phyloP scores from a whole-genome alignment of 2,329 filamentous ascomycete species.

The Epicoccum nigrum region DNA sequence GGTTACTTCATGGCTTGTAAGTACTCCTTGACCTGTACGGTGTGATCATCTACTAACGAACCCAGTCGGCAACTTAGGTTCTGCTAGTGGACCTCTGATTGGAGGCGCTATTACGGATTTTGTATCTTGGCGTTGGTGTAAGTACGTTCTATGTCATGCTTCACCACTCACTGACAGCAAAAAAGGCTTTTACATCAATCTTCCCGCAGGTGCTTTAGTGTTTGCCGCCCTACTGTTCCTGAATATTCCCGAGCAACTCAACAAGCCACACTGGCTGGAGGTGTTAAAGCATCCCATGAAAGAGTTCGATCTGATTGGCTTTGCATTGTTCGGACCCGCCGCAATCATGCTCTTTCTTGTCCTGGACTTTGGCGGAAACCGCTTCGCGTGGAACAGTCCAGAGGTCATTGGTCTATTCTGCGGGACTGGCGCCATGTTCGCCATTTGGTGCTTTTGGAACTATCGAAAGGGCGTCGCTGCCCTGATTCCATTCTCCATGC shows the following conservation, averaged over 20 bases:
- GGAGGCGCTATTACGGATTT: conserved; percentile 53
- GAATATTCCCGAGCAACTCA: conserved; percentile 48
- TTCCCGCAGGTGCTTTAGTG: conserved; percentile 49
- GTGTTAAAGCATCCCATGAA: conserved; percentile 49
- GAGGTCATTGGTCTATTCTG: conserved; percentile 60
- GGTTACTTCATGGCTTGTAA: conserved; percentile 53
- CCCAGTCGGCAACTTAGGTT: conserved; percentile 50
- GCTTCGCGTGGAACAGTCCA: conserved; percentile 56
- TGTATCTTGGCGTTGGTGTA: conserved; percentile 56
- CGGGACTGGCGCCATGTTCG: conserved; percentile 53
- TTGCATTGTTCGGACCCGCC: conserved; percentile 52
- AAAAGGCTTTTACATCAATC: conserved; percentile 30
- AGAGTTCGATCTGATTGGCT: conserved; percentile 59
- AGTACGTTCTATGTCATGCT: conserved; percentile 20
- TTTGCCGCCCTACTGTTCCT: conserved; percentile 54
- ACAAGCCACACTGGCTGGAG: conserved; percentile 56
- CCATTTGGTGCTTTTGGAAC: conserved; percentile 64
- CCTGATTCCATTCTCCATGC: conserved; percentile 59
- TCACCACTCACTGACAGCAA: not conserved
- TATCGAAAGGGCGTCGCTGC: conserved; percentile 64
- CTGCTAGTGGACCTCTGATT: conserved; percentile 54
- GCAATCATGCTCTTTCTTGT: conserved; percentile 57
- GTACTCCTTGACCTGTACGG: conserved; percentile 19
- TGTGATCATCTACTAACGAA: conserved; percentile 19
- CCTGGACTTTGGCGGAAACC: conserved; percentile 57